phyloP scores from a whole-genome alignment of 352 stramenopile species.

The Phytophthora sp. region DNA sequence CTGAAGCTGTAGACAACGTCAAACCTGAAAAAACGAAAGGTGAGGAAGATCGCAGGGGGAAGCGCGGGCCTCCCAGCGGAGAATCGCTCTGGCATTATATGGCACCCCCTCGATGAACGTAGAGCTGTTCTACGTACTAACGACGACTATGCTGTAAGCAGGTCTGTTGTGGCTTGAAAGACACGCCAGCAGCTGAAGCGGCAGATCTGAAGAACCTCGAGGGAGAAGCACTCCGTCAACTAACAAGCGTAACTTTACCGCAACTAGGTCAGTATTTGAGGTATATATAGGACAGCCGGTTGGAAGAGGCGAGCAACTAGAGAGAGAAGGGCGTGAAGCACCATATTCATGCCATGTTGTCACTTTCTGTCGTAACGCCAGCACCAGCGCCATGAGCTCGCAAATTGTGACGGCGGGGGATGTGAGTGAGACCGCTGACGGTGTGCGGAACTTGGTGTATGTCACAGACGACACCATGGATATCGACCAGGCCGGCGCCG shows the following conservation, averaged over 20 bases:
- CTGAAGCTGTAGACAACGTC: neutral
- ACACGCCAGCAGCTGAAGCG: constrained; percentile 4
- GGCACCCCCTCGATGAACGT: neutral
- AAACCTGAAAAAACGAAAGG: constrained; percentile 1
- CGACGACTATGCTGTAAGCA: neutral
- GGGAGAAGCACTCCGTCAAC: neutral
- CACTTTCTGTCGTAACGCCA: constrained; percentile 19
- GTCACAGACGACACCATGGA: constrained; percentile 77
- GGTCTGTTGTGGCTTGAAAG: constrained; percentile 9
- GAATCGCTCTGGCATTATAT: neutral
- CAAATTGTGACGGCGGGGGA: constrained; percentile 72
- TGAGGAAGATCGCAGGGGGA: constrained; percentile 24
- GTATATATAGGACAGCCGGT: neutral
- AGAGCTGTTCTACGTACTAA: neutral
- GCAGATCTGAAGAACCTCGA: neutral
- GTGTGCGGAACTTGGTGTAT: constrained; percentile 73
- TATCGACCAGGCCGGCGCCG: constrained; percentile 52
- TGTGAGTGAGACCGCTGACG: constrained; percentile 76
- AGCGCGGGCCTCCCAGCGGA: too few relatives aligned
- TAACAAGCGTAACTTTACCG: neutral
- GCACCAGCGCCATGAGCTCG: constrained; percentile 50
- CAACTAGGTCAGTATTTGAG: constrained; percentile 13
- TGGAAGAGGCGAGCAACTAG: neutral
- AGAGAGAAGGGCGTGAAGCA: neutral
- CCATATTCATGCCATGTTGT: constrained; percentile 24